phyloP scores from a whole-genome alignment of 352 stramenopile species.

The Elongisporangium undulatum region DNA sequence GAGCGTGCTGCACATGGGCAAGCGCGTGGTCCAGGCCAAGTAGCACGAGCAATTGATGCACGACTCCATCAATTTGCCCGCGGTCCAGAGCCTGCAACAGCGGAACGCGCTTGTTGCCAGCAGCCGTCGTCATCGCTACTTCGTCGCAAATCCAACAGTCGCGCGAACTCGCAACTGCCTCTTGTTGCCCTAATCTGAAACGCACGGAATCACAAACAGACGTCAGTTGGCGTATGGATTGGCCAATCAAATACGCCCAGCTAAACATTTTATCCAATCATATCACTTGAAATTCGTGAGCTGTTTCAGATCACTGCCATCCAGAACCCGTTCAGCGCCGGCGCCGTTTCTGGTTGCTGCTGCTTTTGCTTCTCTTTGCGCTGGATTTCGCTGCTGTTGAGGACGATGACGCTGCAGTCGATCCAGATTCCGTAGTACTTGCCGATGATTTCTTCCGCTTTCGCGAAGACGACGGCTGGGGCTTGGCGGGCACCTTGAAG shows the following conservation, averaged over 20 bases:
- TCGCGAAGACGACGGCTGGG: slow-evolving; percentile 14
- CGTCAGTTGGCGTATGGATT: neutral
- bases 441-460: neutral
- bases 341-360: neutral
- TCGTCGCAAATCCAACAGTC: neutral
- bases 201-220: neutral
- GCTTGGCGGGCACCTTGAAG: slow-evolving; percentile 42
- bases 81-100: neutral
- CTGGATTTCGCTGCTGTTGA: neutral
- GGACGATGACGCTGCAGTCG: neutral
- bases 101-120: neutral
- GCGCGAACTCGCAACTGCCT: neutral
- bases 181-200: neutral
- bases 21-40: neutral
- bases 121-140: neutral
- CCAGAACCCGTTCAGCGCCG: neutral
- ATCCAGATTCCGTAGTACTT: neutral
- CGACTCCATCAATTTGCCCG: neutral
- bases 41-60: neutral
- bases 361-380: neutral
- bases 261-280: neutral
- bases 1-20: neutral
- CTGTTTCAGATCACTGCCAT: too few species aligned
- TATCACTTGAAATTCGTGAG: neutral
- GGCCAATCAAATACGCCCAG: neutral